Base-by-base conservation (phyloP, 768 basidiomycete genomes). In the Tulasnella sp. region DNA sequence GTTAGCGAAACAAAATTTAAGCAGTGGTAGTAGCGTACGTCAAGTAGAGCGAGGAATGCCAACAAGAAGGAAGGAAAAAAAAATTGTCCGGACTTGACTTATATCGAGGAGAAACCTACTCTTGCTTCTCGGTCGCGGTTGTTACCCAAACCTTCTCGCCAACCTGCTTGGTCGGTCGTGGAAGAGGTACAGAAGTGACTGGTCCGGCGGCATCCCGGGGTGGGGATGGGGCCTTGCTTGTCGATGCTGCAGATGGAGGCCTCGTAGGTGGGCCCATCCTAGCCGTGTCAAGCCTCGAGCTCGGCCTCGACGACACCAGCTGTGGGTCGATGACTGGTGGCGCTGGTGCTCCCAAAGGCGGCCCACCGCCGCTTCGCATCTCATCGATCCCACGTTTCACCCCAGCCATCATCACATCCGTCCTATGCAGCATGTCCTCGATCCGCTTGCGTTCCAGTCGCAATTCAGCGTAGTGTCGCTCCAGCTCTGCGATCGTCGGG, bases 301-400 rank as follows among this genome's bases (percentile, higher is more conserved):
- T 38, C 34, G 34, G 34, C 34, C 34, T 38, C 34, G 34, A 38
- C 34, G 34, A 38, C 34, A 38, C 34, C 34, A 38, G 15, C 15
- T 38, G 34, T 7, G 34, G 34, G 34, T 38, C 34, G 34, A 38
- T 38, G 7, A 38, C 34, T 38, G 34, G 34, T 15, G 51, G 34
- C 21, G 48, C 43, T 13, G 61, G 48, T 19, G 60, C 38, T 21
- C 29, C n/a, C 29, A 43, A 53, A 15, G 7, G 27, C 5, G 52
- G 47, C 7, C 47, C 77, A 65, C 34, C 34, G 15, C 34, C 15
- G 15, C 34, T 38, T 15, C 79, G 74, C 80, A 87, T 82, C 68
- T 90, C 87, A 56, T 89, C 88, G 65, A 91, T 74, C 23, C 82
- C 85, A 64, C 82, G 77, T 74, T 82, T 82, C 68, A 91, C 73